Percentiles rank a stretch among this genome's conserved stretches.
Conservation (phyloP, 805 yeast genomes). For the Yamadazyma tumulicola region DNA sequence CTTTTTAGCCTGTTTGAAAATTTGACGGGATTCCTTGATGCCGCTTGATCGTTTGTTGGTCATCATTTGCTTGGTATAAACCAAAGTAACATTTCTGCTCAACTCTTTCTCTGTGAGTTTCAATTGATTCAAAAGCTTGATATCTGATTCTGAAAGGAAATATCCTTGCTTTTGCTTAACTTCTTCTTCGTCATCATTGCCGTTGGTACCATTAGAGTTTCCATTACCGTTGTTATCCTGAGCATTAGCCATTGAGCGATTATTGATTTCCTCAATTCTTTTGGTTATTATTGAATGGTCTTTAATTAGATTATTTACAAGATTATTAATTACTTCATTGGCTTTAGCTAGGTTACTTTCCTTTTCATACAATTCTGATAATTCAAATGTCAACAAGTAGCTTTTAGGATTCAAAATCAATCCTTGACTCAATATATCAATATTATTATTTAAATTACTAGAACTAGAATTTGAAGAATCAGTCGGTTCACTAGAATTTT, state of each 20-base stretch:
- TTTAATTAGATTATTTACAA: constrained; percentile 45
- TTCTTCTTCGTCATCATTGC: constrained; percentile 18
- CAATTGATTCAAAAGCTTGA: constrained; percentile 17
- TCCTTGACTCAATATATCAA: constrained; percentile 53
- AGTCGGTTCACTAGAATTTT: constrained; percentile 13
- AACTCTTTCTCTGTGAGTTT: constrained; percentile 21
- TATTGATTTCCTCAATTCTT: constrained; percentile 20
- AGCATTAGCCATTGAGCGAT: constrained; percentile 8
- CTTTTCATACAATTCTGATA: constrained; percentile 68
- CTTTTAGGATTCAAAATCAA: constrained; percentile 66
- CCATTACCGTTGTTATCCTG: constrained; percentile 11
- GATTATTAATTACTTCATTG: constrained; percentile 43
- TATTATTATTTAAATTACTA: constrained; percentile 6
- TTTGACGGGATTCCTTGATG: constrained; percentile 64
- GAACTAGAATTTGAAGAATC: background rate
- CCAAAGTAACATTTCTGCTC: constrained; percentile 50
- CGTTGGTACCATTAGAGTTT: constrained; percentile 7
- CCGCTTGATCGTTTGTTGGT: constrained; percentile 67
- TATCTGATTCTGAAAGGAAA: constrained; percentile 19
- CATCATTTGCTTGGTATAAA: constrained; percentile 68
- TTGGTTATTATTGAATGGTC: constrained; percentile 29
- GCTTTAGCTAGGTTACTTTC: constrained; percentile 50
- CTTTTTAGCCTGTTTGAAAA: constrained; percentile 62
- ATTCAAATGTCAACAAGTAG: constrained; percentile 58
- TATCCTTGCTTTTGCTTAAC: constrained; percentile 6